These are phyloP conservation scores for Coprinopsis strossmayeri DNA, from an alignment of 768 basidiomycete genomes.

Conservation along the genomic window DNA sequence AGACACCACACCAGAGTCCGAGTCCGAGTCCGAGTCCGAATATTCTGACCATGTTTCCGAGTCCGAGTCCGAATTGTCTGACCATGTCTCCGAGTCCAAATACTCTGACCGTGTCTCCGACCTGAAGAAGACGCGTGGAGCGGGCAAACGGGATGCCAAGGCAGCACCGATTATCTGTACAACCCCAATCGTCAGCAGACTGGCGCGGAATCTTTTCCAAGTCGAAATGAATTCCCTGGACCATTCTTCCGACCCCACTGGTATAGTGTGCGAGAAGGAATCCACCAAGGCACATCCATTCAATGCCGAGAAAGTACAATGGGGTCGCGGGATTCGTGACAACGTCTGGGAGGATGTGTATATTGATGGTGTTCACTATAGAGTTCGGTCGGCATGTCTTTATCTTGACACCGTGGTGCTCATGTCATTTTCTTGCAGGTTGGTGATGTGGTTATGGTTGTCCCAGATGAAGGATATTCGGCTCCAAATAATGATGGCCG, in stretches of 20 bases:
- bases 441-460: constrained; percentile 60
- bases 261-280: constrained; percentile 8
- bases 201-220: constrained; percentile 41
- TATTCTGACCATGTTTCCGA: too few relatives aligned
- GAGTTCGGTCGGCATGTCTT: constrained; percentile 38
- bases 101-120: background rate
- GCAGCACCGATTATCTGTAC: constrained; percentile 27
- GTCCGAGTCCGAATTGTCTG: too few relatives aligned
- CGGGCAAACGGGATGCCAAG: background rate
- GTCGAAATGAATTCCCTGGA: constrained; percentile 36
- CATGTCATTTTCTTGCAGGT: constrained; percentile 28
- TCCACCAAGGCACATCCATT: constrained; percentile 29
- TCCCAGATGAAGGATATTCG: constrained; percentile 46
- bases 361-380: constrained; percentile 54
- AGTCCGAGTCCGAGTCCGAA: background rate
- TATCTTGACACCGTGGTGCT: background rate
- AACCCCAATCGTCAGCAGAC: constrained; percentile 39
- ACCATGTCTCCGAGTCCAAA: background rate
- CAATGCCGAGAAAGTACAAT: constrained; percentile 28
- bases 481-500: constrained; percentile 36
- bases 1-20: background rate
- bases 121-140: background rate
- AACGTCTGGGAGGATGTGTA: constrained; percentile 36
- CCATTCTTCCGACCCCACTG: background rate
- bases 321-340: constrained; percentile 17